Conservation (phyloP, 768 basidiomycete genomes). For the Russula griseocarnosa region DNA sequence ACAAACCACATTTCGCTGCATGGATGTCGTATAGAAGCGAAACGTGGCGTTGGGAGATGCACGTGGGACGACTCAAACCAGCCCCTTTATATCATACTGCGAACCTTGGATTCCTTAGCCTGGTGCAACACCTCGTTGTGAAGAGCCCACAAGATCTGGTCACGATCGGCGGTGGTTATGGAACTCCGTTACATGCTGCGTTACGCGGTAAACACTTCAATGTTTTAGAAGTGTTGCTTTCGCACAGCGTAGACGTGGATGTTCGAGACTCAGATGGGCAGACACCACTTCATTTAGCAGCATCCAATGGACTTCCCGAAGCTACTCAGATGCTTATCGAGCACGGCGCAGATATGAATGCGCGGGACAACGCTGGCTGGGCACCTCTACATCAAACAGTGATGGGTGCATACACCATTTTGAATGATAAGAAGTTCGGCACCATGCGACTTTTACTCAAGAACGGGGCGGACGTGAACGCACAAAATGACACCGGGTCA, state of each 20-base stretch:
- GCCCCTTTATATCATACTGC: not conserved
- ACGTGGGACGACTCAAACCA: not conserved
- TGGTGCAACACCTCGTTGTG: not conserved
- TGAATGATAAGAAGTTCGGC: not conserved
- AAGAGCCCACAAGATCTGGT: not conserved
- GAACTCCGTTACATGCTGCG: not conserved
- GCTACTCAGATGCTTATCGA: not conserved
- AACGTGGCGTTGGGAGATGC: not conserved
- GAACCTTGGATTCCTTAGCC: not conserved
- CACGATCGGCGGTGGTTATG: not conserved
- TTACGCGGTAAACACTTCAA: not conserved
- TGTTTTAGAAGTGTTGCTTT: not conserved
- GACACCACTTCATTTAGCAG: slow-evolving; percentile 2
- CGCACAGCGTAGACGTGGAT: not conserved
- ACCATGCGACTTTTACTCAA: not conserved
- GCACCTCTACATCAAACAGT: not conserved
- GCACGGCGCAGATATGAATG: not conserved
- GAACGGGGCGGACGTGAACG: not conserved
- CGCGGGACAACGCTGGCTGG: not conserved
- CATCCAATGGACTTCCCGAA: not conserved
- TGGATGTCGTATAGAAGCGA: slow-evolving; percentile 1
- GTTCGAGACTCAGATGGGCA: not conserved
- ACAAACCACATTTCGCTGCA: slow-evolving; percentile 2
- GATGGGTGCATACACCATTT: not conserved
- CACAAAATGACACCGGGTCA: not conserved